These are phyloP conservation scores for Pueraria montana DNA, from an alignment of 306 rosid species.

Conservation along the genomic window DNA sequence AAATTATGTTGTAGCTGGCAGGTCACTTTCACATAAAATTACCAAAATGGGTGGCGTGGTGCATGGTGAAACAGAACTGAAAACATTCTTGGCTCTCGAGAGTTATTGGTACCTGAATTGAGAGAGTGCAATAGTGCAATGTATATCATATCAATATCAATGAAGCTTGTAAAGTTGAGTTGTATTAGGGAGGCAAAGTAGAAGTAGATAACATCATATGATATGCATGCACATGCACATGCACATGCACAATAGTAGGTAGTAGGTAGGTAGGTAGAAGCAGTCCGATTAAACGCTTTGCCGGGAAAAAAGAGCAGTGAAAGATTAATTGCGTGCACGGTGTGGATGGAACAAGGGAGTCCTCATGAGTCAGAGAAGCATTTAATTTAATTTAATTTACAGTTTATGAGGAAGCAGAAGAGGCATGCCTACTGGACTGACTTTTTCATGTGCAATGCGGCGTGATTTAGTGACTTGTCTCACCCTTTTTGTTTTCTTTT, in stretches of 20 bases:
- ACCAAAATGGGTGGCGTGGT: not conserved
- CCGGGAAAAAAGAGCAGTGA: not conserved
- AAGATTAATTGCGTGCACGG: constrained; percentile 34
- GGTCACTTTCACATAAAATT: not conserved
- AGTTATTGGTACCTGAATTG: not conserved
- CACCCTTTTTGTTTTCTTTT: not conserved
- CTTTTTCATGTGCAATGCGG: constrained; percentile 19
- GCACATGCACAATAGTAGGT: not conserved
- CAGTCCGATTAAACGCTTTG: not conserved
- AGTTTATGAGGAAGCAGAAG: not conserved
- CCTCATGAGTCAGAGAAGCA: not conserved
- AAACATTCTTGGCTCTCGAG: not conserved
- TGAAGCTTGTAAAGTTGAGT: no score
- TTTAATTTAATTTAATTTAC: no score
- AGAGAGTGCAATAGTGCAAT: not conserved
- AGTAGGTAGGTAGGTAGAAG: not conserved
- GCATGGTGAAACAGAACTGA: not conserved
- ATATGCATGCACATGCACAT: no score
- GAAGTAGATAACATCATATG: not conserved
- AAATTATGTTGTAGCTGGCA: not conserved
- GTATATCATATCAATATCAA: no score
- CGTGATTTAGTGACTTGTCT: constrained; percentile 32
- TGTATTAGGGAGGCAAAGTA: not conserved
- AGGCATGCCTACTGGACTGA: not conserved
- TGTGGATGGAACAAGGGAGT: constrained; percentile 28